These are phyloP conservation scores for Alternaria sp. DNA, from an alignment of 2,329 filamentous ascomycete species.

Conservation along the genomic window DNA sequence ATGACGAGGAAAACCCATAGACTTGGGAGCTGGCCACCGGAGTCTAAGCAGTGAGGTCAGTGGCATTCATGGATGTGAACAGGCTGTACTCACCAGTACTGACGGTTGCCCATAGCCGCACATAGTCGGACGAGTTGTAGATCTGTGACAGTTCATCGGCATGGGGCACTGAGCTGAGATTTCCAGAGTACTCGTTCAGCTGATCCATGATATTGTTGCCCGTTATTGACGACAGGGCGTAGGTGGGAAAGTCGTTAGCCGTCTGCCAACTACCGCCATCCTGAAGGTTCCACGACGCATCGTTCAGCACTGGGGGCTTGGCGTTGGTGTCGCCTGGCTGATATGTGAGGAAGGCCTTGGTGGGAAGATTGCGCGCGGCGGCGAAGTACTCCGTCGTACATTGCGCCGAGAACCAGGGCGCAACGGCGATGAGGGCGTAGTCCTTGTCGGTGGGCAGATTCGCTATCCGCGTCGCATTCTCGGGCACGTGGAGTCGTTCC, in stretches of 20 bases:
- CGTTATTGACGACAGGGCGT: slow-evolving; percentile 73
- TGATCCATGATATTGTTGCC: slow-evolving; percentile 74
- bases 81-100: slow-evolving; percentile 48
- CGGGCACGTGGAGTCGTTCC: slow-evolving; percentile 71
- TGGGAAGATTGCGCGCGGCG: slow-evolving; percentile 62
- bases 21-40: slow-evolving; percentile 68
- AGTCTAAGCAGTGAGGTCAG: slow-evolving; percentile 14
- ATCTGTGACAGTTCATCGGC: slow-evolving; percentile 46
- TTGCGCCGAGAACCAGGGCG: slow-evolving; percentile 78
- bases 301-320: slow-evolving; percentile 69
- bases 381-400: slow-evolving; percentile 78
- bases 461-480: slow-evolving; percentile 74
- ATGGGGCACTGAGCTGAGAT: slow-evolving; percentile 61
- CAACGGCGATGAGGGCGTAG: slow-evolving; percentile 79
- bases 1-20: slow-evolving; percentile 80
- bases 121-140: slow-evolving; percentile 52
- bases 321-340: slow-evolving; percentile 55
- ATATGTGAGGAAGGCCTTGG: slow-evolving; percentile 66
- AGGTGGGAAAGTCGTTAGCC: slow-evolving; percentile 78
- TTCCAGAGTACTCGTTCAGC: slow-evolving; percentile 78
- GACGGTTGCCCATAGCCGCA: slow-evolving; percentile 60
- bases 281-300: slow-evolving; percentile 72
- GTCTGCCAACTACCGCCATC: slow-evolving; percentile 75
- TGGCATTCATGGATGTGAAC: not conserved
- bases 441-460: slow-evolving; percentile 68